A percentile compares a stretch with the other conserved stretches of the same genome.
Conservation (phyloP, 768 basidiomycete genomes). For the Agaricus subrufescens region DNA sequence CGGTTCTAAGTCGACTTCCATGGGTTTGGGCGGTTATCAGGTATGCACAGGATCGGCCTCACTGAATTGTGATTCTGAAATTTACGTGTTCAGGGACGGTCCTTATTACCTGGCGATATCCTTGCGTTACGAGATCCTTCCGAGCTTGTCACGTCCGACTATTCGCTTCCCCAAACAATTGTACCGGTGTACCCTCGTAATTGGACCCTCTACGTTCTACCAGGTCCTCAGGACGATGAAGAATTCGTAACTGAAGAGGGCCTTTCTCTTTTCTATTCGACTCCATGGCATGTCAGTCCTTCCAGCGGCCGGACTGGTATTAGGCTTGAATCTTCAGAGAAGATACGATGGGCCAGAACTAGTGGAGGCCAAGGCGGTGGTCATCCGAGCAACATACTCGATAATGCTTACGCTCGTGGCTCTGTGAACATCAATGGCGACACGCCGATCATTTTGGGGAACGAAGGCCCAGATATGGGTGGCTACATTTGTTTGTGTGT, state of each 20-base stretch:
- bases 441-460: constrained; percentile 60
- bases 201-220: constrained; percentile 50
- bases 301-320: constrained; percentile 64
- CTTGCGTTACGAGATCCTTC: constrained; percentile 29
- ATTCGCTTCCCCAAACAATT: constrained; percentile 21
- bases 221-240: constrained; percentile 60
- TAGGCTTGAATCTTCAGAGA: constrained; percentile 40
- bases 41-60: constrained; percentile 19
- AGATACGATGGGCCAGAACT: constrained; percentile 48
- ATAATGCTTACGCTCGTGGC: constrained; percentile 54
- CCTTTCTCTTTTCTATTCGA: constrained; percentile 44
- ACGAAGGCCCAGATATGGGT: constrained; percentile 62
- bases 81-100: constrained; percentile 38
- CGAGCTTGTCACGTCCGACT: constrained; percentile 12
- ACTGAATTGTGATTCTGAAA: neutral
- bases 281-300: constrained; percentile 47
- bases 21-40: constrained; percentile 59
- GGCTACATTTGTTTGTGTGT: constrained; percentile 58
- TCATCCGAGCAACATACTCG: constrained; percentile 65
- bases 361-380: constrained; percentile 65
- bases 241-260: constrained; percentile 49
- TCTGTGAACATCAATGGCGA: constrained; percentile 64
- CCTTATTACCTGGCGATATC: constrained; percentile 46
- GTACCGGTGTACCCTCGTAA: constrained; percentile 42
- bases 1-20: constrained; percentile 61